Percentiles rank a stretch among this genome's conserved stretches.
Evolutionary conservation across 2,329 filamentous ascomycete species (phyloP).

Genomic region (Incumbomyces delicatus): DNA sequence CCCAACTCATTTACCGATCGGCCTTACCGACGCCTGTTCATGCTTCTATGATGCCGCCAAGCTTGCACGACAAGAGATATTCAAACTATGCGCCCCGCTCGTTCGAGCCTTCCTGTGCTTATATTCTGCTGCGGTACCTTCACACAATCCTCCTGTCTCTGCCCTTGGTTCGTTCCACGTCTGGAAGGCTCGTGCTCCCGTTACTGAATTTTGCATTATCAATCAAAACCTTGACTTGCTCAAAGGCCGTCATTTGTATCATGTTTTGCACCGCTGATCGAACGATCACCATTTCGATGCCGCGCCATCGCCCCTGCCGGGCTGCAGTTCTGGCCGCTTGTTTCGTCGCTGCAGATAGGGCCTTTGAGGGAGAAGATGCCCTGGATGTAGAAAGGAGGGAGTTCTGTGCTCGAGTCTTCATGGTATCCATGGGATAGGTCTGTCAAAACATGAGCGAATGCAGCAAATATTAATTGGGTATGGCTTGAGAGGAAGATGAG

Average conservation of each 20-base stretch:
- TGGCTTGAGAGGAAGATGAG: neutral
- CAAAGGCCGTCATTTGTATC: slow-evolving; percentile 38
- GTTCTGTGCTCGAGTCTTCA: slow-evolving; percentile 40
- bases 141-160: slow-evolving; percentile 12
- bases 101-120: neutral
- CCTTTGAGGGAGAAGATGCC: slow-evolving; percentile 5
- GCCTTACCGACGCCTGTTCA: neutral
- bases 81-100: no score
- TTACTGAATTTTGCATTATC: slow-evolving; percentile 28
- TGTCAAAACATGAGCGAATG: slow-evolving; percentile 15
- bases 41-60: neutral
- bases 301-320: slow-evolving; percentile 32
- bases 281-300: slow-evolving; percentile 37
- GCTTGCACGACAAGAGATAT: no score
- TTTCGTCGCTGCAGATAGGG: slow-evolving; percentile 22
- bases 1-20: no score
- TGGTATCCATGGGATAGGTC: slow-evolving; percentile 40
- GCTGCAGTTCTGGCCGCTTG: slow-evolving; percentile 31
- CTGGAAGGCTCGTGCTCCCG: slow-evolving; percentile 17
- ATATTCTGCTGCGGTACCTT: neutral
- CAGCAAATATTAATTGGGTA: neutral
- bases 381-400: slow-evolving; percentile 29
- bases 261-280: slow-evolving; percentile 40
- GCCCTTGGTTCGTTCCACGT: slow-evolving; percentile 19
- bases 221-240: slow-evolving; percentile 37